Percentiles rank a stretch among this genome's conserved stretches.
Evolutionary conservation across 176 grass and related monocot species (phyloP).

Genomic region (Hsuehochloa calcarea): DNA sequence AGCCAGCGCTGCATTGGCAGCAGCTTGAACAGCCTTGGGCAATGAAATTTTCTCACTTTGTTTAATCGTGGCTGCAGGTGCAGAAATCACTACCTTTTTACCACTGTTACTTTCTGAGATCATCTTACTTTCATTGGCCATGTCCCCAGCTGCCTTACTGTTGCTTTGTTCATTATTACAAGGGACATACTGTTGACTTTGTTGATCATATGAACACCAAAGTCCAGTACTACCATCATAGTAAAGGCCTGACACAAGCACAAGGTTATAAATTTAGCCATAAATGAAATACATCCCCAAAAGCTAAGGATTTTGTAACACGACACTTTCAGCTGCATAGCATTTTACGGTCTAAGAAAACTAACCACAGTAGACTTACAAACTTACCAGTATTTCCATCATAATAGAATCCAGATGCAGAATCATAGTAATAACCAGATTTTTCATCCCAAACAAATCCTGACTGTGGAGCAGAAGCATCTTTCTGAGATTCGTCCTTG

Average conservation of each 20-base stretch:
- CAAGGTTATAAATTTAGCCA: constrained; percentile 16
- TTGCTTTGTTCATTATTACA: constrained; percentile 63
- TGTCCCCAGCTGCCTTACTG: constrained; percentile 46
- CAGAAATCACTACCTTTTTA: constrained; percentile 90
- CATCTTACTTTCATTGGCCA: constrained; percentile 51
- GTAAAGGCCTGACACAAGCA: constrained; percentile 75
- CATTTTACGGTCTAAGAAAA: constrained; percentile 15
- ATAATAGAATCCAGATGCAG: constrained; percentile 96
- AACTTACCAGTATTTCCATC: constrained; percentile 92
- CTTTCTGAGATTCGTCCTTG: constrained; percentile 45
- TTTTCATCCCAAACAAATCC: constrained; percentile 99
- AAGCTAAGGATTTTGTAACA: neutral
- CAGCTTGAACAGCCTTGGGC: constrained; percentile 84
- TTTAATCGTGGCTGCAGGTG: constrained; percentile 78
- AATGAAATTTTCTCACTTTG: constrained; percentile 72
- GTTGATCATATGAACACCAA: constrained; percentile 84
- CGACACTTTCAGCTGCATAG: neutral
- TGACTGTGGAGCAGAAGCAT: constrained; percentile 55
- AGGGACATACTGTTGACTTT: constrained; percentile 85
- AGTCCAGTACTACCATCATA: constrained; percentile 84
- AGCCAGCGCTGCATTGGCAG: constrained; percentile 82
- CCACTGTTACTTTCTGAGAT: constrained; percentile 50
- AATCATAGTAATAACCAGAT: constrained; percentile 98
- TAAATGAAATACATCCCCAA: neutral
- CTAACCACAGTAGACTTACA: neutral